Base-by-base conservation (phyloP, 768 basidiomycete genomes). In the Leucosporidium creatinivorum region DNA sequence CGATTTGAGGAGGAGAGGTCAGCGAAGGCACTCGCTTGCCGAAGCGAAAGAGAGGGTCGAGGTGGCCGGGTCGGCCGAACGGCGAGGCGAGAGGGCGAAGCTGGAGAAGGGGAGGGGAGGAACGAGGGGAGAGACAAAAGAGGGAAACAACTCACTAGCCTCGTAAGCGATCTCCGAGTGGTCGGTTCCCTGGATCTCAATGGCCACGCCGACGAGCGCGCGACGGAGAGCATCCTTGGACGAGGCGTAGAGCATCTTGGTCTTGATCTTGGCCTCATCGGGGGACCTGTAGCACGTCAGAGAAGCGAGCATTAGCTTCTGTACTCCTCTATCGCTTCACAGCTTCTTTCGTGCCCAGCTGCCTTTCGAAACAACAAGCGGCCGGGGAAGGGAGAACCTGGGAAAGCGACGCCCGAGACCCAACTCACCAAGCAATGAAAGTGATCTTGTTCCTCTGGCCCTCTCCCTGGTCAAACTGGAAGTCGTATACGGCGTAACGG, bases 171-270 rank as follows among this genome's bases (percentile, higher is more conserved):
- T 83, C 78, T 97, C 92, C 62, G 80, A 80, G 67, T 66, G 80
- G 54, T 91, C 91, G 54, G 89, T 93, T 65, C 85, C 93, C 78
- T 97, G 93, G 63, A 98, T 82, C 77, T 96, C 92, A 57, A 84
- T 77, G 7, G 84, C 81, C 72, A 96, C 83, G 63, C 93, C 94
- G 30, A 84, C 84, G 33, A 98, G 83, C 39, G 83, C 76, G 62
- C 83, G 84, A 75, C 85, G 84, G 71, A 99, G 80, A 7, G 87
- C 87, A 31, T 91, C 89, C 76, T 85, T 87, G 62, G 93, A 97
- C 23, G 91, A 87, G 4, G 94, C 88, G 80, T 85, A 88, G 73
- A 96, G 74, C 93, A 97, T 97, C 86, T 93, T 97, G 77, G 85
- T 82, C 80, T 89, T 92, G 79, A 93, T 83, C 80, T 85, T 89